Evolutionary conservation across 345 rosid species (phyloP), one percentile per base, ranked within the genome.

Genomic region (Linum tenue): DNA sequence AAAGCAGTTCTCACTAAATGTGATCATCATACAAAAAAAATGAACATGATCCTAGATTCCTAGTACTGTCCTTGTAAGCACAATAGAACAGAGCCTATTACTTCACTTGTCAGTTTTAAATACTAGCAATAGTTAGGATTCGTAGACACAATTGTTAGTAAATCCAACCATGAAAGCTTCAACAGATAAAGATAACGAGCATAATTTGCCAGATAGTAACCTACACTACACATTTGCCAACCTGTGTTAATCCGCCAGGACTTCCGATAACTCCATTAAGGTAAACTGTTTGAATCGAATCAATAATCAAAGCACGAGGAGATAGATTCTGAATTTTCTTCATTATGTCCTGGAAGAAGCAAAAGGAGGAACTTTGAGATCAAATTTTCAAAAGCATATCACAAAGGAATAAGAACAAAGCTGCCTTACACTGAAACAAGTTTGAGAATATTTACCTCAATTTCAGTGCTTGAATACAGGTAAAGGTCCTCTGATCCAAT

Each of bases 261-360:
- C 91, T 88, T 79, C 98, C 98, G 67, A 80, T 64, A 66, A 85
- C 89, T 14, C 83, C 90, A 67, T 80, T 79, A 62, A 92, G 75
- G 81, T 86, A 92, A 64, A 85, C 90, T 3, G 97, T 92, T 73
- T 90, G 98, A 82, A 92, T 84, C 56, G 98, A 90, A 80, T 92
- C 97, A 59, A 92, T 72, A 69, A 92, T 74, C 68, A 88, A 72
- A 71, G 90, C 94, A 62, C 86, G 76, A 10, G 97, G 96, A 53
- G 84, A 85, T 40, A 88, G 82, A 56, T 55, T 78, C 64, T 79
- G 94, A 67, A 81, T 78, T 70, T 90, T 90, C 59, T 61, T 70
- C 63, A 88, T 66, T 68, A 92, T 86, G 73, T 90, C 97, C 97
- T 92, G 86, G 60, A 78, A 74, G 57, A 63, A 60, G 48, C 7